A percentile compares a stretch with the other conserved stretches of the same genome.
Conservation (phyloP, 768 basidiomycete genomes). For the Rossbeevera mucosa region DNA sequence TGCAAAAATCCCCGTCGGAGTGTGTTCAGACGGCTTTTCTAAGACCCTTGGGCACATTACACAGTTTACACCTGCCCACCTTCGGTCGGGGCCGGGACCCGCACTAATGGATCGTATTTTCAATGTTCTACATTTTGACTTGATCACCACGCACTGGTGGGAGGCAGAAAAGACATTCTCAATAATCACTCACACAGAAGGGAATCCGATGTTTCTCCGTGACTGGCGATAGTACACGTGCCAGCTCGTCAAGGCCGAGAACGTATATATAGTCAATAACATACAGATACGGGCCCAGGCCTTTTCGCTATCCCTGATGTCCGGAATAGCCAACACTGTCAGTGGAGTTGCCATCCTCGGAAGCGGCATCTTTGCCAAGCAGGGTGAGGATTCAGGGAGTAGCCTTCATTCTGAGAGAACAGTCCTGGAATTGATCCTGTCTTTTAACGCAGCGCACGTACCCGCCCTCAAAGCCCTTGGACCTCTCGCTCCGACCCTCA, state of each 20-base stretch:
- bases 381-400: slow-evolving; percentile 51
- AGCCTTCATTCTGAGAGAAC: neutral
- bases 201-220: neutral
- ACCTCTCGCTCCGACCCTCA: slow-evolving; percentile 41
- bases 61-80: no score
- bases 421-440: neutral
- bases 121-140: no score
- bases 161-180: no score
- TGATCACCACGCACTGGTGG: neutral
- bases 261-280: neutral
- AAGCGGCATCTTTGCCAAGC: slow-evolving; percentile 72
- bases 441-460: slow-evolving; percentile 56
- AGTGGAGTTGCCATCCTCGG: slow-evolving; percentile 79
- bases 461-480: slow-evolving; percentile 62
- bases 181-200: neutral
- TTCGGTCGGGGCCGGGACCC: neutral
- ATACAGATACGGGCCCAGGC: neutral
- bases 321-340: slow-evolving; percentile 29
- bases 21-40: no score
- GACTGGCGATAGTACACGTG: no score
- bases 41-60: no score
- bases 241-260: neutral
- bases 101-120: neutral
- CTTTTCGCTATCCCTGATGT: slow-evolving; percentile 29
- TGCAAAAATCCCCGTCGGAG: neutral